Percentiles rank a stretch among this genome's conserved stretches.
These are phyloP conservation scores for Pleurotus tuoliensis DNA, from an alignment of 768 basidiomycete species.

Conservation along the genomic window DNA sequence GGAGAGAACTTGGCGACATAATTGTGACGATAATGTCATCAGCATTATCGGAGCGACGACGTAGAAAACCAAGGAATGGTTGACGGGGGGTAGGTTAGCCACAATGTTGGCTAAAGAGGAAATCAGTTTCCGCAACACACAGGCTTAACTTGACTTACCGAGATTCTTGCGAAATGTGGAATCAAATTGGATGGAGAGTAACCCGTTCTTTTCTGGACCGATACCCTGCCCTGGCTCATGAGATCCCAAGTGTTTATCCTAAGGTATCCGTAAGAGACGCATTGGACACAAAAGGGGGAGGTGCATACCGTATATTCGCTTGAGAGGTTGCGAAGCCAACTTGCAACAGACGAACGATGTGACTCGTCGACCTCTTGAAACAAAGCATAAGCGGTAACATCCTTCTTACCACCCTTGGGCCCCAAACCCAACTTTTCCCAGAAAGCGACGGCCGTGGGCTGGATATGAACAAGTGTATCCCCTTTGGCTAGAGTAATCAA, in stretches of 20 bases:
- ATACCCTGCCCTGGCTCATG: slow-evolving; percentile 49
- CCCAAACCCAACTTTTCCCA: slow-evolving; percentile 82
- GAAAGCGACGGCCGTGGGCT: slow-evolving; percentile 70
- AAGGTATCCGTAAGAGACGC: slow-evolving; percentile 12
- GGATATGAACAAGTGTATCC: slow-evolving; percentile 63
- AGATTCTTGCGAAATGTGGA: slow-evolving; percentile 63
- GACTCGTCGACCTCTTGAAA: slow-evolving; percentile 58
- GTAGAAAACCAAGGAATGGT: slow-evolving; percentile 57
- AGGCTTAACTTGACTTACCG: slow-evolving; percentile 28
- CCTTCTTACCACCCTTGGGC: slow-evolving; percentile 68
- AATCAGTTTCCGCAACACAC: slow-evolving; percentile 1
- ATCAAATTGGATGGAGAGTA: slow-evolving; percentile 64
- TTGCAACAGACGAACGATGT: slow-evolving; percentile 42
- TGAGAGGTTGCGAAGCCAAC: slow-evolving; percentile 56
- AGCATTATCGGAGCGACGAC: slow-evolving; percentile 57
- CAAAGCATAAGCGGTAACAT: slow-evolving; percentile 64
- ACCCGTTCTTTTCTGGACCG: slow-evolving; percentile 45
- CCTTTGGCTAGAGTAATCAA: slow-evolving; percentile 65
- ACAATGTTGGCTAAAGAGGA: slow-evolving; percentile 45
- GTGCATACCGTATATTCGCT: slow-evolving; percentile 55
- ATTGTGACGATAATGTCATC: slow-evolving; percentile 60
- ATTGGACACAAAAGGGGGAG: slow-evolving; percentile 3
- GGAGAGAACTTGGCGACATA: slow-evolving; percentile 67
- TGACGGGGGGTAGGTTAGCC: slow-evolving; percentile 32
- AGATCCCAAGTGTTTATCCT: slow-evolving; percentile 62